Evolutionary conservation across 2,329 filamentous ascomycete genomes (phyloP).

Genomic region (Phialophora verrucosa): DNA sequence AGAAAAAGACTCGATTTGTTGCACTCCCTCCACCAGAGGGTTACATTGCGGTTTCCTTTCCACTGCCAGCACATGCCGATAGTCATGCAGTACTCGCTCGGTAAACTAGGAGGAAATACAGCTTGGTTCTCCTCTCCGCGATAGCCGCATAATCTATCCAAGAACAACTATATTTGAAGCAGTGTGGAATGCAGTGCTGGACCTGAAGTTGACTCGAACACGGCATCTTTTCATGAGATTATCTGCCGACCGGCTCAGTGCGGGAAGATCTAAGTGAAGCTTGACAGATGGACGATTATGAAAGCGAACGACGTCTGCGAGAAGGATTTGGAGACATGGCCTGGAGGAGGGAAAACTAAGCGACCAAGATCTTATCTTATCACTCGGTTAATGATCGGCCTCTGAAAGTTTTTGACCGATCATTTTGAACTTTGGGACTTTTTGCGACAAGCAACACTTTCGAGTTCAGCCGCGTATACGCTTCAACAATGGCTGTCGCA

Average conservation of each 20-base stretch:
- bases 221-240: not conserved
- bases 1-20: slow-evolving; percentile 14
- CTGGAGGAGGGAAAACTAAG: not conserved
- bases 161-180: not conserved
- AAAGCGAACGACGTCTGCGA: not conserved
- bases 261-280: slow-evolving; percentile 12
- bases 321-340: not conserved
- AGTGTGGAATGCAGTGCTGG: not conserved
- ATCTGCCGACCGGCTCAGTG: slow-evolving; percentile 7
- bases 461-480: not conserved
- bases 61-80: slow-evolving; percentile 1
- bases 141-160: not conserved
- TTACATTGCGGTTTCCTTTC: slow-evolving; percentile 18
- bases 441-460: not conserved
- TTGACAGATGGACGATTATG: slow-evolving; percentile 2
- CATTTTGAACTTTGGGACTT: not conserved
- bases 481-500: slow-evolving; percentile 19
- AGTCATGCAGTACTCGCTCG: not conserved
- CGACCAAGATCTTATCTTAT: slow-evolving; percentile 10
- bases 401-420: slow-evolving; percentile 5
- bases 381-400: not conserved
- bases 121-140: not conserved
- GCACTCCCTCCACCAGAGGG: slow-evolving; percentile 10
- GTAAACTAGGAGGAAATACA: not conserved
- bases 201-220: not conserved